Percentiles rank a stretch among this genome's conserved stretches.
phyloP scores from a whole-genome alignment of 2,329 filamentous ascomycete species.

The Camillea tinctor region DNA sequence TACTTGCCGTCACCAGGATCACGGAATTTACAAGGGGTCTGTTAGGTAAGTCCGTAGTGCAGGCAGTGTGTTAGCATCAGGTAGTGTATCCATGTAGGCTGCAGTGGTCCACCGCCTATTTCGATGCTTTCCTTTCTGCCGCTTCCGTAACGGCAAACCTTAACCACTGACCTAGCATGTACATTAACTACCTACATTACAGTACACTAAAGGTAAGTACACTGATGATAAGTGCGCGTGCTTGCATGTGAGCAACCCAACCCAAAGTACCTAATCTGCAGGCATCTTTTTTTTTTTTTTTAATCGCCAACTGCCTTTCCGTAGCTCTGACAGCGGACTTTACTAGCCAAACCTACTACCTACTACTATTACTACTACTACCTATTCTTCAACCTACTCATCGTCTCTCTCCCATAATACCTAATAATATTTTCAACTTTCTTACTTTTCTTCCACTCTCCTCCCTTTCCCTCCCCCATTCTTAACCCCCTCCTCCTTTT shows the following conservation, averaged over 20 bases:
- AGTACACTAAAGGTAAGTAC: too few relatives aligned
- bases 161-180: too few relatives aligned
- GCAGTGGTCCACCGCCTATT: neutral
- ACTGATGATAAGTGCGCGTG: neutral
- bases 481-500: neutral
- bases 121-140: neutral
- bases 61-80: too few relatives aligned
- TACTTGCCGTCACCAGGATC: neutral
- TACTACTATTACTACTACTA: neutral
- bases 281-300: too few relatives aligned
- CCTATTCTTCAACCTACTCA: constrained; percentile 6
- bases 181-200: neutral
- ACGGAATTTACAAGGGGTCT: neutral
- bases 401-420: constrained; percentile 5
- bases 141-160: neutral
- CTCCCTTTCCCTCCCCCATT: neutral
- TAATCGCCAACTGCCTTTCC: neutral
- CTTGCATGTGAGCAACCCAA: neutral
- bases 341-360: neutral
- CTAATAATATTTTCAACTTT: neutral
- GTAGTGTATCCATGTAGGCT: neutral
- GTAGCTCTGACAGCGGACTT: neutral
- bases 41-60: too few relatives aligned
- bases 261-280: neutral
- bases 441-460: neutral